Percentiles rank a stretch among this genome's conserved stretches.
Evolutionary conservation across 176 grass and related monocot genomes (phyloP).

Genomic region (Saccharum officinarum): DNA sequence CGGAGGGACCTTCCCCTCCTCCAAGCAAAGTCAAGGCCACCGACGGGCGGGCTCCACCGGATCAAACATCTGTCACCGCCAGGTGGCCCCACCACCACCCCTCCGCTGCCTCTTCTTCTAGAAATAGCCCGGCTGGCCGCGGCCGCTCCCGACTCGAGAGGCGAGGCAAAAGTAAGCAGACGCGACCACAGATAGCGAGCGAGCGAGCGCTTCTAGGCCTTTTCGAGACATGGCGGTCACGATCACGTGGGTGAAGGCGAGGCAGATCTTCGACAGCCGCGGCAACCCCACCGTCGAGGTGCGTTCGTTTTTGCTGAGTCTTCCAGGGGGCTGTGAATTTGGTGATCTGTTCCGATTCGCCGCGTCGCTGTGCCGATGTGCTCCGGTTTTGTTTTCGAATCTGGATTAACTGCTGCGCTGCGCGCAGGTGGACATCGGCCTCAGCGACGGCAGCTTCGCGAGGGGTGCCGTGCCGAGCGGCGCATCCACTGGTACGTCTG

Average conservation of each 20-base stretch:
- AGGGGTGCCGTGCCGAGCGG: conserved; percentile 90
- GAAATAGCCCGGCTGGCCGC: neutral
- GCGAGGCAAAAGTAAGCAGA: neutral
- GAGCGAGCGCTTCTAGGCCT: neutral
- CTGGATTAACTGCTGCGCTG: neutral
- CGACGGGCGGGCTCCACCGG: neutral
- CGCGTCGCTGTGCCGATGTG: neutral
- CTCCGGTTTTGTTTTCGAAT: neutral
- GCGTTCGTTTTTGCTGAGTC: neutral
- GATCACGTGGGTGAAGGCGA: conserved; percentile 68
- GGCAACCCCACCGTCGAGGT: conserved; percentile 81
- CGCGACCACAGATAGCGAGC: neutral
- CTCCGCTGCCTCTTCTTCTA: neutral
- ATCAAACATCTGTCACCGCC: neutral
- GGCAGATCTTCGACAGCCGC: conserved; percentile 98
- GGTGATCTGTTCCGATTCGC: too few species aligned
- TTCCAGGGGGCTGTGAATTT: neutral
- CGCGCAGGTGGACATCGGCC: conserved; percentile 59
- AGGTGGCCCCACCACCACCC: neutral
- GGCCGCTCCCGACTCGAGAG: neutral
- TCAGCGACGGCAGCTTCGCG: conserved; percentile 63
- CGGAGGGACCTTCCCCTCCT: conserved; percentile 11
- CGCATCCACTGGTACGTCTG: conserved; percentile 75
- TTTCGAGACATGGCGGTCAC: conserved; percentile 44
- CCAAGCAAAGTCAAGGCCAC: neutral